Conservation (phyloP, 2,329 filamentous ascomycete species). For the Zalaria sp. region DNA sequence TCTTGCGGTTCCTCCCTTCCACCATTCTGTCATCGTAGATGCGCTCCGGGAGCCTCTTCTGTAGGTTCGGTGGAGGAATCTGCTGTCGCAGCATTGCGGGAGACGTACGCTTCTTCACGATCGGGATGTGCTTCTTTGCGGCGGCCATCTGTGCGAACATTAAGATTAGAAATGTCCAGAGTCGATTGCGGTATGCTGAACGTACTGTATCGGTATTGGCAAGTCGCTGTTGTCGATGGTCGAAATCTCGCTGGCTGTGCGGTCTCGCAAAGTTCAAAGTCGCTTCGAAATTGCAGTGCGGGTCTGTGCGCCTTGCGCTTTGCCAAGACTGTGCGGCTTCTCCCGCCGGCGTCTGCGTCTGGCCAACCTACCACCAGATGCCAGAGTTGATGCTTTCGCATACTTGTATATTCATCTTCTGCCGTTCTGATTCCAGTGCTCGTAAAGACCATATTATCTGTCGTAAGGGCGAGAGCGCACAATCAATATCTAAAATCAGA, state of each 20-base stretch:
- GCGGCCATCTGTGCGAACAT: constrained; percentile 67
- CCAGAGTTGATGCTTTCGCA: too few relatives aligned
- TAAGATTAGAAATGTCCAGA: not conserved
- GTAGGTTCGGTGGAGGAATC: not conserved
- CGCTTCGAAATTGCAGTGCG: too few relatives aligned
- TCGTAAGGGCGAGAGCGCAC: too few relatives aligned
- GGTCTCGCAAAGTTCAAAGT: too few relatives aligned
- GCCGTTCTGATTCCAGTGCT: too few relatives aligned
- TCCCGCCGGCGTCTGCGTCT: too few relatives aligned
- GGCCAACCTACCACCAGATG: too few relatives aligned
- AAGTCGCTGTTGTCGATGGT: constrained; percentile 5
- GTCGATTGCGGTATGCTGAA: not conserved
- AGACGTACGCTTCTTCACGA: constrained; percentile 99
- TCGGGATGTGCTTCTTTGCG: constrained; percentile 98
- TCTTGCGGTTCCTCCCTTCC: not conserved
- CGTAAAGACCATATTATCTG: too few relatives aligned
- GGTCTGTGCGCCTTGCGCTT: too few relatives aligned
- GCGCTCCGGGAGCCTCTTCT: not conserved
- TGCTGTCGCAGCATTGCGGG: constrained; percentile 6
- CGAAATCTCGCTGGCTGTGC: not conserved
- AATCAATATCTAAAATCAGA: too few relatives aligned
- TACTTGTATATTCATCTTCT: too few relatives aligned
- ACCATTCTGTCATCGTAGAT: not conserved
- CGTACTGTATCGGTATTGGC: constrained; percentile 7
- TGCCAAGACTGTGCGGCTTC: too few relatives aligned